Base-by-base conservation (phyloP, 345 rosid genomes). In the Luvunga scandens region DNA sequence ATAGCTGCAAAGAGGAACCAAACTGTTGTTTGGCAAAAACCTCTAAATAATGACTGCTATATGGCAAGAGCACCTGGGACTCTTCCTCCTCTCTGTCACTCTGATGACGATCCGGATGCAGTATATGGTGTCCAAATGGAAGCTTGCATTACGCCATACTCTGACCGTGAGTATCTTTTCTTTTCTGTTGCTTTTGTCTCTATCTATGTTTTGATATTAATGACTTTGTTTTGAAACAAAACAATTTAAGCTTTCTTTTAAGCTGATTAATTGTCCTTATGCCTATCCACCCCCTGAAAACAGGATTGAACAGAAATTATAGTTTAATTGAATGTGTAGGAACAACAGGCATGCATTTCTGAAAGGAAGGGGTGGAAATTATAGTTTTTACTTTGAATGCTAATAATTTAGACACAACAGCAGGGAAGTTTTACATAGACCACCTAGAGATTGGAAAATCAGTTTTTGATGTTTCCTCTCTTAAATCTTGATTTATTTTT, bases 11-110 rank as follows among this genome's bases (percentile, higher is more conserved):
- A 92, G 88, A 89, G 84, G 88, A 91, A 96, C 85, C 99, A 96
- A 84, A 96, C 99, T 66, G 99, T 94, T 38, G 86, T 96, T 81
- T 96, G 98, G 99, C 95, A 89, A 84, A 96, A 94, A 81, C 98
- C 98, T 59, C 85, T 94, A 45, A 94, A 86, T 70, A 94, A 94
- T 87, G 98, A 94, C 79, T 96, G 99, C 84, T 96, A 91, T 79
- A 73, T 81, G 90, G 83, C 88, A 81, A 87, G 99, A 88, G 89
- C 86, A 65, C 90, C 95, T 8, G 98, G 94, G 59, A 89, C 94
- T 8, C 93, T 83, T 66, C 99, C 99, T 80, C 99, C 98, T 31
- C 90, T 96, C 61, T 96, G 99, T 78, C 92, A 84, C 66, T 86
- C 97, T 48, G 98, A 90, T 55, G 89, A 89, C 73, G 98, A 94